Evolutionary conservation across 768 basidiomycete genomes (phyloP).

Genomic region (Mycena metata): DNA sequence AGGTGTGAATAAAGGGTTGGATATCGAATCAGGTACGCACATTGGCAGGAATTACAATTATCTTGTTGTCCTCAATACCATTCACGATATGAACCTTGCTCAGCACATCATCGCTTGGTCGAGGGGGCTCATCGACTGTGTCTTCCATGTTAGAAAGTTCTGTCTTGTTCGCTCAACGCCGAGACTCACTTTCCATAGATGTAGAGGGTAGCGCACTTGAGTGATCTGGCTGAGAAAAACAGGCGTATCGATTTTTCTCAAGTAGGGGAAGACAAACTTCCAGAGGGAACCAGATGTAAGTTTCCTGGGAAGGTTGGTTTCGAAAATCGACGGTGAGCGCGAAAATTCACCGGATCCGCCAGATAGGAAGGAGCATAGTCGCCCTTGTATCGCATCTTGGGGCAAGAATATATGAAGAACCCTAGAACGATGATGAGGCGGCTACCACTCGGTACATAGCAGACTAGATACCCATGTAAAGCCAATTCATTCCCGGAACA

Average conservation of each 20-base stretch:
- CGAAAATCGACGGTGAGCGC: not conserved
- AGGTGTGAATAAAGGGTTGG: not conserved
- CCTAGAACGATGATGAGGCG: slow-evolving; percentile 59
- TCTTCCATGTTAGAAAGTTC: not conserved
- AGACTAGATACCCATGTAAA: slow-evolving; percentile 84
- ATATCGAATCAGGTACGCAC: slow-evolving; percentile 13
- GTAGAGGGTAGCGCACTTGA: slow-evolving; percentile 55
- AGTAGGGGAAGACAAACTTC: slow-evolving; percentile 70
- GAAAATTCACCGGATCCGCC: slow-evolving; percentile 77
- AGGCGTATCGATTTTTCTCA: slow-evolving; percentile 75
- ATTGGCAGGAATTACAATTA: slow-evolving; percentile 32
- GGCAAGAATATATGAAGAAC: slow-evolving; percentile 92
- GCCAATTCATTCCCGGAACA: slow-evolving; percentile 66
- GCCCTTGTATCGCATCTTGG: slow-evolving; percentile 90
- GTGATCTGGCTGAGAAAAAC: slow-evolving; percentile 74
- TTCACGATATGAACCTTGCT: slow-evolving; percentile 28
- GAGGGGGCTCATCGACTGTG: not conserved
- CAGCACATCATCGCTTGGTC: slow-evolving; percentile 20
- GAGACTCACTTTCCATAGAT: slow-evolving; percentile 32
- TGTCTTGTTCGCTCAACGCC: not conserved
- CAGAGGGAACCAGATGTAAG: slow-evolving; percentile 82
- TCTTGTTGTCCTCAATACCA: slow-evolving; percentile 37
- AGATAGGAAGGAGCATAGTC: slow-evolving; percentile 92
- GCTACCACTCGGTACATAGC: not conserved
- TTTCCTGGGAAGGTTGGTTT: slow-evolving; percentile 65